These are phyloP conservation scores for Hygrocybe coccinea DNA, from an alignment of 768 basidiomycete genomes.

Conservation along the genomic window DNA sequence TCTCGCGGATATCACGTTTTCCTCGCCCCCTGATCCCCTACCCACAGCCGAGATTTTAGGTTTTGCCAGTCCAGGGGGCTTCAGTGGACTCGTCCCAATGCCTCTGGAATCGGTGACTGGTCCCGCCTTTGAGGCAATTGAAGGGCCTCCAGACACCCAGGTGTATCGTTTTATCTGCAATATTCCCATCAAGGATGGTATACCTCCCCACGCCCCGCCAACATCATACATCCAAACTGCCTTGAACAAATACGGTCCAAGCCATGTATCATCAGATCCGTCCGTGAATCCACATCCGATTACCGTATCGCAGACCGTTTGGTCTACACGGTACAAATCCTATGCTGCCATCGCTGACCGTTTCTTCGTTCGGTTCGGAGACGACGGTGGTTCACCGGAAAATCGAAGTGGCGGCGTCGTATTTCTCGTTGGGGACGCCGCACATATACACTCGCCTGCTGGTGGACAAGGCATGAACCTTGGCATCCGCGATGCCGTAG, in stretches of 20 bases:
- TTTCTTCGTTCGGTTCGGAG: constrained; percentile 30
- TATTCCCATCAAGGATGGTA: constrained; percentile 32
- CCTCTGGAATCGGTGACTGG: constrained; percentile 14
- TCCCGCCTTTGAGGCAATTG: constrained; percentile 11
- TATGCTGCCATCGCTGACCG: constrained; percentile 41
- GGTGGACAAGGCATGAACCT: constrained; percentile 59
- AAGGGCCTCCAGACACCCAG: constrained; percentile 10
- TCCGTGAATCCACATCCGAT: constrained; percentile 31
- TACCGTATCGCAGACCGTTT: constrained; percentile 34
- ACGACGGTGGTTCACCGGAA: constrained; percentile 5
- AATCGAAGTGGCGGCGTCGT: neutral
- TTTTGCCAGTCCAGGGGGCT: constrained; percentile 25
- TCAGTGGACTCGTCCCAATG: constrained; percentile 37
- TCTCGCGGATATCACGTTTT: constrained; percentile 44
- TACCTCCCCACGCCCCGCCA: constrained; percentile 34
- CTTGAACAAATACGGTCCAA: constrained; percentile 39
- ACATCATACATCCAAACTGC: constrained; percentile 41
- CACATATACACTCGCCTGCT: constrained; percentile 49
- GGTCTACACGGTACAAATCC: constrained; percentile 46
- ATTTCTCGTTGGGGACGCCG: constrained; percentile 42
- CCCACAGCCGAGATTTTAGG: constrained; percentile 19
- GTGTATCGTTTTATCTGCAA: constrained; percentile 41
- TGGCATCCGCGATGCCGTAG: constrained; percentile 52
- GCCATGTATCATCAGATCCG: constrained; percentile 29
- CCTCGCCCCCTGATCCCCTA: constrained; percentile 18